Evolutionary conservation across 768 basidiomycete species (phyloP).

Genomic region (Xerocomus brunneocitrinus): DNA sequence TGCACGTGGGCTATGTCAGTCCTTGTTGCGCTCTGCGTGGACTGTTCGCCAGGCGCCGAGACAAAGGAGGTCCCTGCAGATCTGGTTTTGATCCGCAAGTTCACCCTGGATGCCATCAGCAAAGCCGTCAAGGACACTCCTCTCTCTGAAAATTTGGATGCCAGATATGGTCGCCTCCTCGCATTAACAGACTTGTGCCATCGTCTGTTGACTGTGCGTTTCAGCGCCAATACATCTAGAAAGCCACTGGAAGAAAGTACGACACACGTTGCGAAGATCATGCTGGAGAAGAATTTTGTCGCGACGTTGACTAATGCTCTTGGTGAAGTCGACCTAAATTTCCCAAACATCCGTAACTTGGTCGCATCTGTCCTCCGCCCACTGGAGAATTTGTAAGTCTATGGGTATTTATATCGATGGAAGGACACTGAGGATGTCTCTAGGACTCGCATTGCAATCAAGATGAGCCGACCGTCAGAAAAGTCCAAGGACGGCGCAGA

Average conservation of each 20-base stretch:
- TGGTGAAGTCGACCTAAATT: slow-evolving; percentile 92
- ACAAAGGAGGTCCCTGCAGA: slow-evolving; percentile 75
- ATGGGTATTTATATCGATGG: neutral
- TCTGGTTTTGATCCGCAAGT: slow-evolving; percentile 85
- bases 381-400: slow-evolving; percentile 78
- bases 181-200: slow-evolving; percentile 85
- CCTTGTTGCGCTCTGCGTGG: slow-evolving; percentile 89
- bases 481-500: slow-evolving; percentile 58
- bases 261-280: slow-evolving; percentile 91
- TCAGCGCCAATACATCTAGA: slow-evolving; percentile 47
- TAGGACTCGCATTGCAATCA: slow-evolving; percentile 96
- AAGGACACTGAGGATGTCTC: slow-evolving; percentile 8
- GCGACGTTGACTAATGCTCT: slow-evolving; percentile 81
- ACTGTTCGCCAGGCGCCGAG: slow-evolving; percentile 61
- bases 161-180: slow-evolving; percentile 82
- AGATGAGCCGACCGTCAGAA: slow-evolving; percentile 81
- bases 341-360: slow-evolving; percentile 81
- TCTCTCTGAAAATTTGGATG: slow-evolving; percentile 55
- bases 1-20: slow-evolving; percentile 89
- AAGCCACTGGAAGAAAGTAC: slow-evolving; percentile 67
- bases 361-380: slow-evolving; percentile 88
- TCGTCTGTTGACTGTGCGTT: slow-evolving; percentile 78
- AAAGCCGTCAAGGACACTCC: slow-evolving; percentile 80
- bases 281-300: slow-evolving; percentile 98
- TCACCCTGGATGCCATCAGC: slow-evolving; percentile 84